Conservation (phyloP, 345 rosid species). For the Boechera stricta region DNA sequence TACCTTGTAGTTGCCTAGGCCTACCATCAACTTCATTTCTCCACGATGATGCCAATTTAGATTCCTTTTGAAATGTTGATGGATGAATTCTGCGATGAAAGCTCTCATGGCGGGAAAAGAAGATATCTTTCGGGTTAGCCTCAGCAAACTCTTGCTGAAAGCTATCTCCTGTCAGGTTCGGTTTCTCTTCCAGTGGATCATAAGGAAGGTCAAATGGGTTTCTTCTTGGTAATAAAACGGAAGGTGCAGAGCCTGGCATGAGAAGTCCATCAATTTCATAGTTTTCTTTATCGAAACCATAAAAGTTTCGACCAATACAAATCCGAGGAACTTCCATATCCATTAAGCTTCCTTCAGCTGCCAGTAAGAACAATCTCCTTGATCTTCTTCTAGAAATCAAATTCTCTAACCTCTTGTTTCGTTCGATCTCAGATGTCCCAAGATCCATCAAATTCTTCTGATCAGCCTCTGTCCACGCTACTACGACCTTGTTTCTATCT, state of each 20-base stretch:
- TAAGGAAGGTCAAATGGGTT: constrained; percentile 92
- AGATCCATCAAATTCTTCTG: constrained; percentile 88
- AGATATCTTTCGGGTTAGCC: constrained; percentile 57
- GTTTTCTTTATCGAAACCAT: constrained; percentile 42
- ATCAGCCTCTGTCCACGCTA: constrained; percentile 81
- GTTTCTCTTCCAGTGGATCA: constrained; percentile 82
- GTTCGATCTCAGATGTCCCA: constrained; percentile 80
- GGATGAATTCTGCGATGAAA: constrained; percentile 49
- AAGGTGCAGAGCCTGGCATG: constrained; percentile 90
- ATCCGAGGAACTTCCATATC: constrained; percentile 57
- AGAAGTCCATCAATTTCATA: constrained; percentile 44
- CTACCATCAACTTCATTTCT: constrained; percentile 31
- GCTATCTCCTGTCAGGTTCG: constrained; percentile 63
- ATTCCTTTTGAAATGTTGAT: constrained; percentile 47
- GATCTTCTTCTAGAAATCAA: constrained; percentile 73
- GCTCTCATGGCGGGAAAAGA: constrained; percentile 83
- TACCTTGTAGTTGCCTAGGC: constrained; percentile 36
- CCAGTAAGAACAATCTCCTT: constrained; percentile 56
- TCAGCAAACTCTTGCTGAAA: constrained; percentile 68
- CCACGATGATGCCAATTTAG: constrained; percentile 25
- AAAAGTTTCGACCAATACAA: constrained; percentile 49
- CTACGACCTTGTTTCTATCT: constrained; percentile 46
- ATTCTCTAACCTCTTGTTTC: constrained; percentile 79
- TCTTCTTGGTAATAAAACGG: constrained; percentile 59
- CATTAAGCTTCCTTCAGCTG: constrained; percentile 51